Evolutionary conservation across 2,329 filamentous ascomycete genomes (phyloP), one percentile per base, ranked within the genome.

Genomic region (Diaporthe citriasiana): DNA sequence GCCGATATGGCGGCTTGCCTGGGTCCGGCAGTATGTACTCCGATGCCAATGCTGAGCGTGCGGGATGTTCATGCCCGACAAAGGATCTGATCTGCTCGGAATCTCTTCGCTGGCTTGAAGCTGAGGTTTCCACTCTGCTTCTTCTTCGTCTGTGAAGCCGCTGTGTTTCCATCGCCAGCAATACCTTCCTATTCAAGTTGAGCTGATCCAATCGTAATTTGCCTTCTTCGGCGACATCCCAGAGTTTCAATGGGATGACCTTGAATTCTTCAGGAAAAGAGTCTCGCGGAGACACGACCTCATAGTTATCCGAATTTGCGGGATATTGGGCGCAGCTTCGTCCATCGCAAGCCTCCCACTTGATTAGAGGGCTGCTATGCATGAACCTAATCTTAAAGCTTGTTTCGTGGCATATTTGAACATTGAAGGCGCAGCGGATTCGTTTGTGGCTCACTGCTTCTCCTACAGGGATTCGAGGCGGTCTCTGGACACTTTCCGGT

Each of bases 141-240:
- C 63, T 51, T n/a, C 63, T 51, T 8, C n/a, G n/a, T n/a, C 63
- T 51, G 9, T 27, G 8, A 13, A 66, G 1, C 1, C 45, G 9
- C 33, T 51, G 45, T 38, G 45, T 51, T 22, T 66, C 45, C 63
- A 66, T 66, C 8, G 63, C 63, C 7, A 66, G 33, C 19, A 66
- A 8, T 5, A 66, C 63, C 4, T 66, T 66, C 17, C 45, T 51
- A n/a, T n/a, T n/a, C n/a, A n/a, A n/a, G 4, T 66, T 51, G 22
- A 66, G 63, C 27, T 53, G 63, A n/a, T 66, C 63, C 45, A 66
- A 22, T 22, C 45, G 12, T 5, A 51, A 1, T 0, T 9, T n/a
- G 1, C 63, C 45, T 27, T 51, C 63, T 10, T 66, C 33, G 45
- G 45, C 45, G 1, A 38, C 4, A 1, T 66, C 45, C 0, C n/a